Base-by-base conservation (phyloP, 1,139 yeast species). In the Protomyces inouyei region DNA sequence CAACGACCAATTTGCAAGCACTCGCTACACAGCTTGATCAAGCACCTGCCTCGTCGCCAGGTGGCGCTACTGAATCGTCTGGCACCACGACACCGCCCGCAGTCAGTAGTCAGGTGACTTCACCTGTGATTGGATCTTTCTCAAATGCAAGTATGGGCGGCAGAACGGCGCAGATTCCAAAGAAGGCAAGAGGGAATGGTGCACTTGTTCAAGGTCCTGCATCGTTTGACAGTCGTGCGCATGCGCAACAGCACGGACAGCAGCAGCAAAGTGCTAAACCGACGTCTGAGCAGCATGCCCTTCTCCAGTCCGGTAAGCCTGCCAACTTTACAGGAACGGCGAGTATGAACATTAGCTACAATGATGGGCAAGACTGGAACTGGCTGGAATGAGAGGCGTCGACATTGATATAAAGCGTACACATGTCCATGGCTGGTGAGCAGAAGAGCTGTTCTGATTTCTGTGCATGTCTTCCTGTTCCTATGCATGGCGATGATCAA, bases 311-410 rank as follows among this genome's bases (percentile, higher is more conserved):
- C n/a, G 48, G 23, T 23, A 16, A n/a, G 25, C 23, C 48, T 18
- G 48, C 25, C 48, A 43, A 43, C 25, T 43, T 43, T 10, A 43
- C 48, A 10, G 48, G 48, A 1, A 38, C 57, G 14, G 54, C 53
- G 35, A 52, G 57, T n/a, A 59, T 59, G 52, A 59, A 59, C 32
- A 48, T 59, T 52, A 59, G 63, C 45, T 59, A 59, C 46, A 55
- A 59, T 35, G 48, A 59, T 28, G 53, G 52, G 38, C 43, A 59
- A 28, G 63, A 59, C 21, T 59, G 63, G 63, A 59, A 52, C 18
- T 59, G 63, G 63, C 55, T 43, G 14, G 48, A 43, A 23, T 43
- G 25, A 43, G 48, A 4, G 10, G 48, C 8, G 32, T 28, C 8
- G 8, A 28, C 8, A 1, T 28, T 28, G 32, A 28, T 28, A 28